Conservation (phyloP, 75 land plant species). For the Picea sitchensis region DNA sequence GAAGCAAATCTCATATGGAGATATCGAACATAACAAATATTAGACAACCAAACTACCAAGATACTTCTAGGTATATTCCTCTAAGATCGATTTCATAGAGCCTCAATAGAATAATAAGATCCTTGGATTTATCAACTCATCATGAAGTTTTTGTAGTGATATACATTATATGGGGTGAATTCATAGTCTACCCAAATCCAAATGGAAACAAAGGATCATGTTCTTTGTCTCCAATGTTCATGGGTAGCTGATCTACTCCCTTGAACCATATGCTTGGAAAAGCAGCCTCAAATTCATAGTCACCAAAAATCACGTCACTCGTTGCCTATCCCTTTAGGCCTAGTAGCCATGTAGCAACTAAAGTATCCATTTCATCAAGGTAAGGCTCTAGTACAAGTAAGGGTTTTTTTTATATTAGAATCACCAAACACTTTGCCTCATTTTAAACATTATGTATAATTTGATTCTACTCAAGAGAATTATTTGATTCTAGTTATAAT, state of each 20-base stretch:
- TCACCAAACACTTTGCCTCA: constrained; percentile 53
- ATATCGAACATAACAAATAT: no score
- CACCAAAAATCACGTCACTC: constrained; percentile 45
- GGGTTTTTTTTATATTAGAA: constrained; percentile 82
- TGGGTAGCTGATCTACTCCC: constrained; percentile 60
- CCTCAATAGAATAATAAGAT: no score
- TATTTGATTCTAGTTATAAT: constrained; percentile 46
- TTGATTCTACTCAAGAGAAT: constrained; percentile 61
- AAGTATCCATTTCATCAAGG: constrained; percentile 58
- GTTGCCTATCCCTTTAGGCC: constrained; percentile 37
- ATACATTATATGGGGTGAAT: neutral
- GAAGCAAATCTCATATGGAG: no score
- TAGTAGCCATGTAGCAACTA: constrained; percentile 42
- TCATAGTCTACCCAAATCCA: constrained; percentile 72
- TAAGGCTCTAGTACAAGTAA: constrained; percentile 55
- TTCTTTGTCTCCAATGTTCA: constrained; percentile 56
- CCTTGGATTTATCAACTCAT: no score
- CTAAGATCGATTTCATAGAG: no score
- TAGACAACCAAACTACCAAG: no score
- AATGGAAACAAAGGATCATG: constrained; percentile 87
- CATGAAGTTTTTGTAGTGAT: no score
- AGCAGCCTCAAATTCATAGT: constrained; percentile 31
- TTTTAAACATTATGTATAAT: constrained; percentile 45
- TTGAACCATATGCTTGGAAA: constrained; percentile 43
- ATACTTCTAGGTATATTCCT: no score